Base-by-base conservation (phyloP, 2,329 filamentous ascomycete genomes). In the Proliferodiscus dingleyae region DNA sequence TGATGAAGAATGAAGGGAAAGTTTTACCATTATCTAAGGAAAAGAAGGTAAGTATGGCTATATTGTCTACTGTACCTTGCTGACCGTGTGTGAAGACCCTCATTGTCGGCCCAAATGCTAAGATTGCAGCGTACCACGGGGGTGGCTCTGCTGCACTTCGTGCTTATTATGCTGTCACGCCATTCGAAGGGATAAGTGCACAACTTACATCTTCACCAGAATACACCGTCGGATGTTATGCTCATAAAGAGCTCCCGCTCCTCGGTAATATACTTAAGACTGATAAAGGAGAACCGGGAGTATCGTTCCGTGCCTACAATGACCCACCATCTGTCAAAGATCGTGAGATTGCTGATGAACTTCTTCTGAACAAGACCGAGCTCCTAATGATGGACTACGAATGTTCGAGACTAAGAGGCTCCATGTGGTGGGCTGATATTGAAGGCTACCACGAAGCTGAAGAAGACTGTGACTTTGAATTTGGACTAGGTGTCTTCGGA, bases 181-280 rank as follows among this genome's bases (percentile, higher is more conserved):
- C 85, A 2, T 80, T 83, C 21, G 82, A 86, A 46, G 85, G 84
- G 5, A 87, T 89, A 56, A 74, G 71, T 30, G 70, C 70, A 26
- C 76, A 77, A 59, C 66, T 77, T 1, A 61, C 58, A 9, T 63
- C 61, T 0, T 45, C 65, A 4, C 71, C 74, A 0, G 62, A 60
- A 21, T 84, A 79, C 59, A 71, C 76, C 2, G 73, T 82, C 34
- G 82, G 82, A 8, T 77, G 75, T 30, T 81, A 84, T 61, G 80
- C 78, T 0, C 80, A 85, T 64, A 81, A 80, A 58, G 71, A 81
- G 51, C 70, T 84, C 1, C 82, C 81, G 1, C 65, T 80, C 0
- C 66, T 85, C 3, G 77, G 78, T 0, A 66, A 67, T 2, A 64
- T 73, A 4, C 67, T 78, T 36, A 77, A 69, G 53, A 73, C 74